A percentile compares a stretch with the other conserved stretches of the same genome.
These are phyloP conservation scores for Candida sp. DNA, from an alignment of 1,139 yeast species.

Conservation along the genomic window DNA sequence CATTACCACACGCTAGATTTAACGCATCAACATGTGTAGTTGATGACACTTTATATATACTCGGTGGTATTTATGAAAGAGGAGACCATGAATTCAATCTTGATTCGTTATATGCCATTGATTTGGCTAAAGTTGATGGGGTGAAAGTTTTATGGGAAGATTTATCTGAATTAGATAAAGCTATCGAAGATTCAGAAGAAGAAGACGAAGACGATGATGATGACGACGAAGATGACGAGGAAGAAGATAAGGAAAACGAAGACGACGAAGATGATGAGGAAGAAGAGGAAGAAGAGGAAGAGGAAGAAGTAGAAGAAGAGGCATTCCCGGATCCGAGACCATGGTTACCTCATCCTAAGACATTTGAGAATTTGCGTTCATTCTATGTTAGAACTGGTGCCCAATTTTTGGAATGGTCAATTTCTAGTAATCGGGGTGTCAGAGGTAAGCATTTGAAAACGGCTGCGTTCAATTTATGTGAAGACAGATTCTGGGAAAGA, in stretches of 20 bases:
- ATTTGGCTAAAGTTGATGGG: slow-evolving; percentile 85
- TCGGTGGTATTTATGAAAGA: slow-evolving; percentile 87
- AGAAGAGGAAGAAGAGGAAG: slow-evolving; percentile 61
- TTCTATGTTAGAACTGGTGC: slow-evolving; percentile 89
- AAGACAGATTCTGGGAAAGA: slow-evolving; percentile 98
- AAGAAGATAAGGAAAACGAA: slow-evolving; percentile 49
- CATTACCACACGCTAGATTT: slow-evolving; percentile 85
- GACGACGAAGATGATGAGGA: slow-evolving; percentile 52
- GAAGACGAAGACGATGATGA: slow-evolving; percentile 54
- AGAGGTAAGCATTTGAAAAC: slow-evolving; percentile 89
- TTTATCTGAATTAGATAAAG: slow-evolving; percentile 37
- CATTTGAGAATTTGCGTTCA: slow-evolving; percentile 81
- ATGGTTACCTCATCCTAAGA: slow-evolving; percentile 96
- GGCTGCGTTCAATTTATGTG: slow-evolving; percentile 86
- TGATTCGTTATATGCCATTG: slow-evolving; percentile 84
- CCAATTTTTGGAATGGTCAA: slow-evolving; percentile 88
- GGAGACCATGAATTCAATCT: slow-evolving; percentile 83
- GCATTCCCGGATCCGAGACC: slow-evolving; percentile 90
- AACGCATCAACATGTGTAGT: slow-evolving; percentile 84
- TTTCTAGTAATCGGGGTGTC: slow-evolving; percentile 78
- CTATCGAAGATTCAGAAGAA: slow-evolving; percentile 24
- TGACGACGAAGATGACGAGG: slow-evolving; percentile 58
- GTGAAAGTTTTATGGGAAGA: slow-evolving; percentile 91
- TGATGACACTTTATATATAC: slow-evolving; percentile 82
- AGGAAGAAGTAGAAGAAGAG: slow-evolving; percentile 55